Conservation (phyloP, 305 asterid species). For the Ilex paraguariensis region DNA sequence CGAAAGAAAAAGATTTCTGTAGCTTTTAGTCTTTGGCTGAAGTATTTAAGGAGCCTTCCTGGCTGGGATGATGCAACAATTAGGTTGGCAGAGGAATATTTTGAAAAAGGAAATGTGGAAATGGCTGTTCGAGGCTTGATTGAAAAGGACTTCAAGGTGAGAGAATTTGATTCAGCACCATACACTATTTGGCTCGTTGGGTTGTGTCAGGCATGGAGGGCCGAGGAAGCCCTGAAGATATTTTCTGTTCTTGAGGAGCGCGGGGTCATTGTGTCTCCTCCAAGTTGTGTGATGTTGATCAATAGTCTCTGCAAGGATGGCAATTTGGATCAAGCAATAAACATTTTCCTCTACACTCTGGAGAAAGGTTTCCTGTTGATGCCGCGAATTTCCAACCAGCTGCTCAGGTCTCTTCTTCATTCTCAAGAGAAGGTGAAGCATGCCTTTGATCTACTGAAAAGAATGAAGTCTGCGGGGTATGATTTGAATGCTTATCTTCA, state of each 20-base stretch:
- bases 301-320: slow-evolving; percentile 37
- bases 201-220: slow-evolving; percentile 46
- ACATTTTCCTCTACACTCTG: slow-evolving; percentile 47
- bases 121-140: slow-evolving; percentile 50
- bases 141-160: slow-evolving; percentile 44
- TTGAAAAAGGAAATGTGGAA: slow-evolving; percentile 49
- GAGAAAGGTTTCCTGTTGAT: slow-evolving; percentile 48
- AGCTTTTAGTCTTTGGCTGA: slow-evolving; percentile 62
- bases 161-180: slow-evolving; percentile 50
- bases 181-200: slow-evolving; percentile 73
- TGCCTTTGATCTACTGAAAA: slow-evolving; percentile 53
- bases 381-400: slow-evolving; percentile 51
- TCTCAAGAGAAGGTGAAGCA: slow-evolving; percentile 35
- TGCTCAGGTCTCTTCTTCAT: slow-evolving; percentile 48
- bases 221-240: slow-evolving; percentile 49
- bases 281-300: slow-evolving; percentile 67
- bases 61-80: slow-evolving; percentile 36
- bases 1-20: slow-evolving; percentile 42
- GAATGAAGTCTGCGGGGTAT: slow-evolving; percentile 61
- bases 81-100: slow-evolving; percentile 28
- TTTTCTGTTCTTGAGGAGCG: slow-evolving; percentile 57
- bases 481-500: slow-evolving; percentile 40
- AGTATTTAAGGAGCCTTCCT: slow-evolving; percentile 38
- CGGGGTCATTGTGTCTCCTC: slow-evolving; percentile 48
- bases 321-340: slow-evolving; percentile 47